Conservation (phyloP, 2,329 filamentous ascomycete genomes). For the Paecilomyces variotii region DNA sequence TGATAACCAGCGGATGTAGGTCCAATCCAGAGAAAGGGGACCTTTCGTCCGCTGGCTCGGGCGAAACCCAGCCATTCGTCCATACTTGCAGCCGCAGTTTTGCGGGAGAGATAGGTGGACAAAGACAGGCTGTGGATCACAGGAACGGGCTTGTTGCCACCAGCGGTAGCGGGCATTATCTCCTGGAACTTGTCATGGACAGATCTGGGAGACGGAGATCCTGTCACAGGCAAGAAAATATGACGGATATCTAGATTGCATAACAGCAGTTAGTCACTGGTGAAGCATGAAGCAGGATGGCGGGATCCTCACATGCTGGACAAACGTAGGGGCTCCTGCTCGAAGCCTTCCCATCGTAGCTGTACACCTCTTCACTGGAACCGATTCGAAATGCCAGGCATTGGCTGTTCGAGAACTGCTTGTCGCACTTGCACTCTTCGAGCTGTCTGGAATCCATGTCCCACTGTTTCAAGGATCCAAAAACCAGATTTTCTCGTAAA, state of each 20-base stretch:
- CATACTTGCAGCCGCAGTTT: conserved; percentile 24
- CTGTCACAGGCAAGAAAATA: conserved; percentile 25
- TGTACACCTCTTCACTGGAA: conserved; percentile 18
- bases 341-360: conserved; percentile 4
- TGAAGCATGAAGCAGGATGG: neutral
- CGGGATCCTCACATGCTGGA: conserved; percentile 11
- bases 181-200: conserved; percentile 23
- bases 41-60: conserved; percentile 25
- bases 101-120: conserved; percentile 20
- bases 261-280: conserved; percentile 5
- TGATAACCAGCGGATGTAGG: conserved; percentile 32
- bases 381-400: conserved; percentile 20
- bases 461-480: conserved; percentile 33
- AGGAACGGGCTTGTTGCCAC: conserved; percentile 30
- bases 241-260: conserved; percentile 26
- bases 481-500: conserved; percentile 32
- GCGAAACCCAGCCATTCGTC: conserved; percentile 34
- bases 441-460: conserved; percentile 25
- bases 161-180: conserved; percentile 19
- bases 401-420: conserved; percentile 29
- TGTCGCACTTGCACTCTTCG: conserved; percentile 30
- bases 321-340: conserved; percentile 12
- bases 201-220: conserved; percentile 20
- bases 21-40: conserved; percentile 37
- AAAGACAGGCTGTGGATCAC: conserved; percentile 33